Conservation (phyloP, 331 rosid species). For the Quercus lobata region DNA sequence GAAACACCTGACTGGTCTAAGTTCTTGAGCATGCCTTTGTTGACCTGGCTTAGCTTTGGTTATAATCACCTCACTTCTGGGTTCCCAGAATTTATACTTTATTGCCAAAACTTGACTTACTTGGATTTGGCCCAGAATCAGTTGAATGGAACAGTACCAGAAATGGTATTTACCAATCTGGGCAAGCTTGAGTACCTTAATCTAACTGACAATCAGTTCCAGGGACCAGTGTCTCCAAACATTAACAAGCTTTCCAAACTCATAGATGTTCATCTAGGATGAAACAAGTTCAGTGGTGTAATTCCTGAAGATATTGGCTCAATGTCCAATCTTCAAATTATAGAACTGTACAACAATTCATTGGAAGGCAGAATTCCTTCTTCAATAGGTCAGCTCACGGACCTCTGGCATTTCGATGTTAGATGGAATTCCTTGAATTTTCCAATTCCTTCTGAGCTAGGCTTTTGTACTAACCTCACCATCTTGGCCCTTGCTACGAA, state of each 20-base stretch:
- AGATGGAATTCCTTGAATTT: constrained; percentile 28
- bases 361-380: constrained; percentile 39
- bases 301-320: constrained; percentile 46
- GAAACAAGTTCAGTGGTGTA: constrained; percentile 39
- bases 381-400: constrained; percentile 42
- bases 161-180: constrained; percentile 37
- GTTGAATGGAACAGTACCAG: constrained; percentile 46
- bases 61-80: constrained; percentile 21
- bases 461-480: constrained; percentile 48
- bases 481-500: constrained; percentile 43
- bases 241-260: constrained; percentile 51
- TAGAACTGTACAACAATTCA: constrained; percentile 35
- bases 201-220: constrained; percentile 40
- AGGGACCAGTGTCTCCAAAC: constrained; percentile 45
- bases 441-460: constrained; percentile 60
- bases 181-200: constrained; percentile 56
- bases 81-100: constrained; percentile 55
- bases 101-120: constrained; percentile 50
- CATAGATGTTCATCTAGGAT: constrained; percentile 37
- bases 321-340: constrained; percentile 27
- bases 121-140: constrained; percentile 37
- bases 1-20: constrained; percentile 31
- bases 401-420: constrained; percentile 33
- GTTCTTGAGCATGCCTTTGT: constrained; percentile 44
- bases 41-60: constrained; percentile 41